phyloP scores from a whole-genome alignment of 768 basidiomycete species.

The Gyrodon lividus region DNA sequence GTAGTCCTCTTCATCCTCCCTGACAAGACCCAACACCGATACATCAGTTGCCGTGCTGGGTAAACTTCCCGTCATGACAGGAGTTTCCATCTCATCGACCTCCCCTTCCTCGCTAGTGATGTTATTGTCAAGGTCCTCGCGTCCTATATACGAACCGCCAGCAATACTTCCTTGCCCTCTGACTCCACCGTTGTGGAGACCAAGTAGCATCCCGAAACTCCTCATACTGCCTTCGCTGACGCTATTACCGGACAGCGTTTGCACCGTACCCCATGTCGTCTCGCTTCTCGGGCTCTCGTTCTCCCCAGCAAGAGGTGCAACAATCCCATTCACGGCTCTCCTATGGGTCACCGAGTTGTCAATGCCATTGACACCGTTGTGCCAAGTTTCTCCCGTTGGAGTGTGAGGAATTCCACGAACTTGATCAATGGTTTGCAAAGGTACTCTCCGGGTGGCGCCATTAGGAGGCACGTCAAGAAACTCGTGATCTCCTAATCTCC shows the following conservation, averaged over 20 bases:
- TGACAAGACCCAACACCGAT: conserved; percentile 31
- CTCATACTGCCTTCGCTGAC: conserved; percentile 23
- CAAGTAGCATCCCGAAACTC: conserved; percentile 30
- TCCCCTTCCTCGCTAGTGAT: conserved; percentile 16
- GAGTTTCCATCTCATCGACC: conserved; percentile 18
- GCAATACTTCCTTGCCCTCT: conserved; percentile 24
- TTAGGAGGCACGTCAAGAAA: conserved; percentile 11
- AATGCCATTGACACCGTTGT: conserved; percentile 7
- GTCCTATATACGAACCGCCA: conserved; percentile 19
- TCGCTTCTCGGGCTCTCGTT: conserved; percentile 32
- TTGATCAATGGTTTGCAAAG: conserved; percentile 15
- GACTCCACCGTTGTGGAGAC: conserved; percentile 30
- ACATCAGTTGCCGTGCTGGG: conserved; percentile 16
- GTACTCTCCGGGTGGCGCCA: conserved; percentile 18
- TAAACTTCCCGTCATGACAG: conserved; percentile 20
- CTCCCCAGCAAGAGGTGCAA: conserved; percentile 15
- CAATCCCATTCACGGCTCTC: conserved; percentile 10
- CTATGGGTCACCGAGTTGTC: conserved; percentile 7
- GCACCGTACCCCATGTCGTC: conserved; percentile 38
- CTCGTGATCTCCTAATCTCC: conserved; percentile 17
- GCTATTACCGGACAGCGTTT: conserved; percentile 20
- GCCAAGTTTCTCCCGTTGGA: conserved; percentile 13
- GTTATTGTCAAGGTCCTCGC: conserved; percentile 11
- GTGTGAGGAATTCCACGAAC: conserved; percentile 20
- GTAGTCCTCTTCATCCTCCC: conserved; percentile 29